Conservation (phyloP, 1,284 basidiomycete genomes). For the Microbotryum violaceum region DNA sequence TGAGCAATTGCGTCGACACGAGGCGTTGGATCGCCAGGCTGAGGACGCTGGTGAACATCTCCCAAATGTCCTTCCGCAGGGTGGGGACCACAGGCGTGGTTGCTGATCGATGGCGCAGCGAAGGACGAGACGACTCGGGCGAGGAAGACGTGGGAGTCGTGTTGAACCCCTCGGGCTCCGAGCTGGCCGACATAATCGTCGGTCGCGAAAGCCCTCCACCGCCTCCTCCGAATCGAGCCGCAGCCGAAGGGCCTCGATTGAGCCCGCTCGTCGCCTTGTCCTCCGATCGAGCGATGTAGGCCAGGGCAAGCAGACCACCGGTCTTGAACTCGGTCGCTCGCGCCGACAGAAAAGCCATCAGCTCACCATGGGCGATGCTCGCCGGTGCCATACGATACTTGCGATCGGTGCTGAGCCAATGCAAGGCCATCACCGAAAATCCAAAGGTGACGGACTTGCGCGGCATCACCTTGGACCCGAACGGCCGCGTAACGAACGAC, state of each 20-base stretch:
- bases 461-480: constrained; percentile 40
- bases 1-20: constrained; percentile 43
- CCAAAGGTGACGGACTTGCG: constrained; percentile 39
- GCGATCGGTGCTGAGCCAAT: constrained; percentile 40
- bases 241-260: no score
- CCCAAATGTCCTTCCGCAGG: constrained; percentile 39
- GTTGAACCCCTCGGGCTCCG: not conserved
- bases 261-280: constrained; percentile 15
- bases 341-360: constrained; percentile 40
- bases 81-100: not conserved
- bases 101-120: not conserved
- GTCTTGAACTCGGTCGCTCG: constrained; percentile 42
- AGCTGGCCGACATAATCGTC: not conserved
- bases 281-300: constrained; percentile 41
- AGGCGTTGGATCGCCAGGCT: constrained; percentile 43
- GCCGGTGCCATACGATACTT: constrained; percentile 34
- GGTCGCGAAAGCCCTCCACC: not conserved
- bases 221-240: no score
- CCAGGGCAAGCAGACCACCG: constrained; percentile 41
- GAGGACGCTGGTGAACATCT: constrained; percentile 39
- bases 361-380: constrained; percentile 41
- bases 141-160: not conserved
- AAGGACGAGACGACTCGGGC: not conserved
- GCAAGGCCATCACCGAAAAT: constrained; percentile 42
- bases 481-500: constrained; percentile 38